A percentile compares a stretch with the other conserved stretches of the same genome.
Conservation (phyloP, 2,329 filamentous ascomycete species). For the Meredithiella fracta region DNA sequence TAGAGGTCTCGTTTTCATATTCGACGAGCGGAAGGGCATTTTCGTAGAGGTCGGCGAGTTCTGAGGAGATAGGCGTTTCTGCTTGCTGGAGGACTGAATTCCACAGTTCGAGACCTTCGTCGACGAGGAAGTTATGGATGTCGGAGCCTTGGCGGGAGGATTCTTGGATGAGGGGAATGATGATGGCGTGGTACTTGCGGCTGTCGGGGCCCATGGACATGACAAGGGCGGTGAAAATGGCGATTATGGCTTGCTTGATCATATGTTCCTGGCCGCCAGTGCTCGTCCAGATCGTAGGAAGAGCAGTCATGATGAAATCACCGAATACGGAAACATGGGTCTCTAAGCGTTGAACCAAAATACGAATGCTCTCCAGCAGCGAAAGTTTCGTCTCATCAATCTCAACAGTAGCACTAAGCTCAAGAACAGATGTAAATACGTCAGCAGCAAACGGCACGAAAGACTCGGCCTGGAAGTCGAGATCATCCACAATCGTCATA, state of each 20-base stretch:
- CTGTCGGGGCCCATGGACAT: slow-evolving; percentile 68
- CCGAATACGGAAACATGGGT: slow-evolving; percentile 50
- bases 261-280: slow-evolving; percentile 69
- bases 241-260: slow-evolving; percentile 85
- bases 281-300: slow-evolving; percentile 71
- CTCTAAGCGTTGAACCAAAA: slow-evolving; percentile 68
- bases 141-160: slow-evolving; percentile 63
- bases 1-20: slow-evolving; percentile 46
- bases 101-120: slow-evolving; percentile 88
- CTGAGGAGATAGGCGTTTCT: slow-evolving; percentile 40
- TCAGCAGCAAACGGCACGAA: slow-evolving; percentile 66
- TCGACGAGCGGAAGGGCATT: slow-evolving; percentile 49
- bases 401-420: slow-evolving; percentile 63
- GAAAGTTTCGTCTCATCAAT: slow-evolving; percentile 80
- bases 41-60: slow-evolving; percentile 47
- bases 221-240: slow-evolving; percentile 71
- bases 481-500: slow-evolving; percentile 64
- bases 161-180: slow-evolving; percentile 67
- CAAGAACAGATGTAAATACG: slow-evolving; percentile 56
- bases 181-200: slow-evolving; percentile 58
- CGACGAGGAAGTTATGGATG: slow-evolving; percentile 65
- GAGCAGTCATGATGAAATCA: slow-evolving; percentile 62
- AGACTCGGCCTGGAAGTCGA: slow-evolving; percentile 55
- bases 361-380: slow-evolving; percentile 69
- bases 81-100: slow-evolving; percentile 53